These are phyloP conservation scores for Drechslerella dactyloides DNA, from an alignment of 2,329 filamentous ascomycete genomes.

Conservation along the genomic window DNA sequence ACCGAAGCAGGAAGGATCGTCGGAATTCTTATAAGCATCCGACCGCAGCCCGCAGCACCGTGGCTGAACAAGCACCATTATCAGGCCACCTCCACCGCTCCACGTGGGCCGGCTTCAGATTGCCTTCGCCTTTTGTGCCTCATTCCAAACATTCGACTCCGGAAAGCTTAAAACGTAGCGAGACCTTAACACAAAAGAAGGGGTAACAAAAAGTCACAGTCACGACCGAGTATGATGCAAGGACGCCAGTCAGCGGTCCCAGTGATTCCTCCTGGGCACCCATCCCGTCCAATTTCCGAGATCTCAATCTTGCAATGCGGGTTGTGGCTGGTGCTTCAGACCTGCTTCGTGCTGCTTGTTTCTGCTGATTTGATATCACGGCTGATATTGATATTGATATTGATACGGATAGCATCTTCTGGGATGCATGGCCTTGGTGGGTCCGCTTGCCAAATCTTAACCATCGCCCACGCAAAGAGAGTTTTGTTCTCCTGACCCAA, in stretches of 20 bases:
- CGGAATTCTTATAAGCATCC: neutral
- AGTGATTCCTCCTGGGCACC: too few relatives aligned
- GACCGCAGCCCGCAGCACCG: neutral
- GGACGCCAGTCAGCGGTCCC: too few relatives aligned
- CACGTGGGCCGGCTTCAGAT: conserved; percentile 4
- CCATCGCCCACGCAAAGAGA: neutral
- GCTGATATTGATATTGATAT: neutral
- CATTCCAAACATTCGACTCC: neutral
- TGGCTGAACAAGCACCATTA: conserved; percentile 9
- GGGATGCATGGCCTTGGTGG: too few relatives aligned
- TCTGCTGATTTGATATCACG: neutral
- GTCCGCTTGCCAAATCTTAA: conserved; percentile 4
- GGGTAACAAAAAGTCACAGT: too few relatives aligned
- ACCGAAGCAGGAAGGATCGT: conserved; percentile 3
- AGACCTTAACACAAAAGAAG: too few relatives aligned
- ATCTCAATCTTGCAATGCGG: neutral
- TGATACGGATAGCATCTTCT: too few relatives aligned
- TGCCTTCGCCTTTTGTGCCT: conserved; percentile 6
- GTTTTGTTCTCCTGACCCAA: conserved; percentile 48
- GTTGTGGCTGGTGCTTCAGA: conserved; percentile 4
- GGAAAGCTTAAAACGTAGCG: neutral
- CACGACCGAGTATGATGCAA: too few relatives aligned
- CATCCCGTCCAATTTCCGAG: conserved; percentile 1
- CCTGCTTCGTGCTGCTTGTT: neutral
- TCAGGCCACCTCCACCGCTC: conserved; percentile 2